Conservation (phyloP, 441 rosid genomes). For the Caryocar brasiliense region DNA sequence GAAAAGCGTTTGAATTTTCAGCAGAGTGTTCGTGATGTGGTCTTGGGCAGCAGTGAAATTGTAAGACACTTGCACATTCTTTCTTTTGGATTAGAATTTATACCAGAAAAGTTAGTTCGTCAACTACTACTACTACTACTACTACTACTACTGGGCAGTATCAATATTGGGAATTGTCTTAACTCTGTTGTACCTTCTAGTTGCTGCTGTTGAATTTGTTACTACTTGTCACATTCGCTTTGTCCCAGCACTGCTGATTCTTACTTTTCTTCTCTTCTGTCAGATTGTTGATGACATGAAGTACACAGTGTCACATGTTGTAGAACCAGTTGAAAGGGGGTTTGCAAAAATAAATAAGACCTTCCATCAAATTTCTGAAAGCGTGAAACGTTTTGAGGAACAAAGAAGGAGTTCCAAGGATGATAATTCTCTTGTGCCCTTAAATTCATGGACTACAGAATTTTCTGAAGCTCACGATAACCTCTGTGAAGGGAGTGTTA, state of each 20-base stretch:
- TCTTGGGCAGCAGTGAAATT: conserved; percentile 86
- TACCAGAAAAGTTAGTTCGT: too few species aligned
- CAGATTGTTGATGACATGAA: conserved; percentile 97
- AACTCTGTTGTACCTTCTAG: neutral
- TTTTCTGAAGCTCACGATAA: conserved; percentile 69
- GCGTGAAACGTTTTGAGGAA: conserved; percentile 66
- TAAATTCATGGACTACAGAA: conserved; percentile 62
- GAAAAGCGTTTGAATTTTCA: conserved; percentile 82
- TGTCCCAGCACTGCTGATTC: conserved; percentile 1
- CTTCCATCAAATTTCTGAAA: conserved; percentile 76
- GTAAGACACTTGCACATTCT: conserved; percentile 31
- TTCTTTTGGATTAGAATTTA: neutral
- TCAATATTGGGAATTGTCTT: too few species aligned
- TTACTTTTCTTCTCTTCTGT: neutral
- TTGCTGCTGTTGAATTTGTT: neutral
- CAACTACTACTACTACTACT: too few species aligned
- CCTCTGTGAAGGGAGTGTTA: conserved; percentile 58
- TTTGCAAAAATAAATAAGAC: conserved; percentile 75
- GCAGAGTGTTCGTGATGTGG: conserved; percentile 94
- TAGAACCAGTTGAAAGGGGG: conserved; percentile 93
- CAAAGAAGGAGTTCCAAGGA: conserved; percentile 60
- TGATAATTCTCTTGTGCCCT: conserved; percentile 69
- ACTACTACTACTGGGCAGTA: too few species aligned
- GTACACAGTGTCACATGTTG: conserved; percentile 91
- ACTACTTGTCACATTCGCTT: neutral